phyloP scores from a whole-genome alignment of 169 alveolate genomes.

The Plasmodium billcollinsi region DNA sequence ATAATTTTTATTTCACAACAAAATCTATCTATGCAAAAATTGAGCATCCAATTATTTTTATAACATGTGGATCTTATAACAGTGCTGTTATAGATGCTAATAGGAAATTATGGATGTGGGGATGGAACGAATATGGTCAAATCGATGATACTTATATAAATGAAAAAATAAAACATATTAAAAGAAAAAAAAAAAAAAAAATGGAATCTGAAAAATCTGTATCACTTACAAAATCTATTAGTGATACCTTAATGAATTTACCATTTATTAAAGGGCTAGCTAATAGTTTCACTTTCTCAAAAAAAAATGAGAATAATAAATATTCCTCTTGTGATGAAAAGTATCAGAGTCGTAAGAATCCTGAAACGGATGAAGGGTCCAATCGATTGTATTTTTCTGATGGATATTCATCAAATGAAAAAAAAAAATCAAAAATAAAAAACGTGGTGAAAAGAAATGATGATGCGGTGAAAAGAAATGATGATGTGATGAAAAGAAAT shows the following conservation, averaged over 20 bases:
- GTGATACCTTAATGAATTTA: not conserved
- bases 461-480: no score
- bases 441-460: no score
- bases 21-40: conserved; percentile 30
- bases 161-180: conserved; percentile 23
- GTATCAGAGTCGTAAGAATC: no score
- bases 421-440: no score
- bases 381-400: no score
- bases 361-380: no score
- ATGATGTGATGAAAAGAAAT: no score
- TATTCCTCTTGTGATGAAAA: no score
- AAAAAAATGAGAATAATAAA: no score
- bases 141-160: conserved; percentile 11
- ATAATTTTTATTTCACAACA: conserved; percentile 13
- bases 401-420: no score
- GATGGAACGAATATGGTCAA: conserved; percentile 70
- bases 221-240: not conserved
- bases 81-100: conserved; percentile 47
- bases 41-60: conserved; percentile 38
- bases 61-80: conserved; percentile 39
- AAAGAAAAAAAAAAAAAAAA: not conserved
- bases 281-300: no score
- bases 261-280: not conserved
- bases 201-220: not conserved
- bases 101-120: conserved; percentile 60